These are phyloP conservation scores for Fraxinus pennsylvanica DNA, from an alignment of 257 asterid species.

Conservation along the genomic window DNA sequence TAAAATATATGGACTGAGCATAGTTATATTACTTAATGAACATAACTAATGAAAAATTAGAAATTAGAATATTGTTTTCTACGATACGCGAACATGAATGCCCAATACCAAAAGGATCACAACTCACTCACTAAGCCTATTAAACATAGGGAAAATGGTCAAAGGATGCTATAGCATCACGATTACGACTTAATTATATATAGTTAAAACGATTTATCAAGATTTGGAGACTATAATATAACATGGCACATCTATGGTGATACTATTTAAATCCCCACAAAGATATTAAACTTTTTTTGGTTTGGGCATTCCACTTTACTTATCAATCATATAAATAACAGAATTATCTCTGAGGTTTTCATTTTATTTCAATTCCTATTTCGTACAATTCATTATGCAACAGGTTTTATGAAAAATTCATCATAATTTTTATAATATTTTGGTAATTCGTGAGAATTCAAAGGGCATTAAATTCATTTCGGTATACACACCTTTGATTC, in stretches of 20 bases:
- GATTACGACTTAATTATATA: neutral
- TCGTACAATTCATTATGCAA: neutral
- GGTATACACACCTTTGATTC: neutral
- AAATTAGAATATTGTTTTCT: neutral
- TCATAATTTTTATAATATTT: neutral
- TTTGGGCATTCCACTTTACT: conserved; percentile 2
- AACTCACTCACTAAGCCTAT: neutral
- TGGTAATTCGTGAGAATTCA: neutral
- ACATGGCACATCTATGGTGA: neutral
- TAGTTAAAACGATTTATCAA: neutral
- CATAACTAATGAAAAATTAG: neutral
- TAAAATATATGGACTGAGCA: neutral
- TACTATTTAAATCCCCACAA: neutral
- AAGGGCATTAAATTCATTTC: neutral
- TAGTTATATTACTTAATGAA: neutral
- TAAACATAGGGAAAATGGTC: neutral
- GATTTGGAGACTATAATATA: neutral
- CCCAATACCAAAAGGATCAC: neutral
- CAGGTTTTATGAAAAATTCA: neutral
- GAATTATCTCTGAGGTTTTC: neutral
- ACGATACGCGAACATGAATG: neutral
- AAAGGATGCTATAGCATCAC: neutral
- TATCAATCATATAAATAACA: neutral
- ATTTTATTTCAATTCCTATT: neutral
- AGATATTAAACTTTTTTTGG: neutral